These are phyloP conservation scores for Rhodosporidiobolus odoratus DNA, from an alignment of 768 basidiomycete species.

Conservation along the genomic window DNA sequence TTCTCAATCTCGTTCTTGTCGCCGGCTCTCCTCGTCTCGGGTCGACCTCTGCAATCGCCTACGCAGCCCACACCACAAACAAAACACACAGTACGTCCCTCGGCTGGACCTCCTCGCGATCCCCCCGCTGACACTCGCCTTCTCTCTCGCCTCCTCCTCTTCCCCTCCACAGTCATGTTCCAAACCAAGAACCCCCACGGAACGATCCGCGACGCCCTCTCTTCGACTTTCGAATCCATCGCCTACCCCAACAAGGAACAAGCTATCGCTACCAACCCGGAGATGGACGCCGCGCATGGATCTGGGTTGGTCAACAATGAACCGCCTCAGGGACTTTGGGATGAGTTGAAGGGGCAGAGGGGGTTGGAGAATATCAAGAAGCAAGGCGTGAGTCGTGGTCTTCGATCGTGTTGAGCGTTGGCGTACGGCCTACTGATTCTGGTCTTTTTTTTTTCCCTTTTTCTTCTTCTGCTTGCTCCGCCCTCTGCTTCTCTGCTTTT, in stretches of 20 bases:
- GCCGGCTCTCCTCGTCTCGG: no score
- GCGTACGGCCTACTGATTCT: not conserved
- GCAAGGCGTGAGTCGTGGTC: not conserved
- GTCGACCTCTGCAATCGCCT: no score
- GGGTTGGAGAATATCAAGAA: no score
- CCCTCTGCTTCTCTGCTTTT: not conserved
- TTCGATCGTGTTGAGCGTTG: not conserved
- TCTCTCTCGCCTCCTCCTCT: not conserved
- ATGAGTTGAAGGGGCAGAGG: not conserved
- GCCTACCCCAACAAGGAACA: slow-evolving; percentile 12
- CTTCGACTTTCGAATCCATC: not conserved
- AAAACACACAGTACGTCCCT: no score
- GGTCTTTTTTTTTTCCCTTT: not conserved
- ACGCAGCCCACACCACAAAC: no score
- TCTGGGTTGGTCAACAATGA: slow-evolving; percentile 2
- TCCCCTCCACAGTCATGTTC: not conserved
- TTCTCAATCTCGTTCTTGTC: no score
- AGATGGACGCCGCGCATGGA: slow-evolving; percentile 15
- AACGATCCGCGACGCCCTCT: slow-evolving; percentile 12
- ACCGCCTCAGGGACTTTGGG: not conserved
- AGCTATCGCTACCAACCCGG: not conserved
- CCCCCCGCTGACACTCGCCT: not conserved
- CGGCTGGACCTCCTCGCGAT: no score
- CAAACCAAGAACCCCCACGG: not conserved
- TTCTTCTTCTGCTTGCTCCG: not conserved